Evolutionary conservation across 108 stramenopile species (phyloP).

Genomic region (Mediolabrus comicus): DNA sequence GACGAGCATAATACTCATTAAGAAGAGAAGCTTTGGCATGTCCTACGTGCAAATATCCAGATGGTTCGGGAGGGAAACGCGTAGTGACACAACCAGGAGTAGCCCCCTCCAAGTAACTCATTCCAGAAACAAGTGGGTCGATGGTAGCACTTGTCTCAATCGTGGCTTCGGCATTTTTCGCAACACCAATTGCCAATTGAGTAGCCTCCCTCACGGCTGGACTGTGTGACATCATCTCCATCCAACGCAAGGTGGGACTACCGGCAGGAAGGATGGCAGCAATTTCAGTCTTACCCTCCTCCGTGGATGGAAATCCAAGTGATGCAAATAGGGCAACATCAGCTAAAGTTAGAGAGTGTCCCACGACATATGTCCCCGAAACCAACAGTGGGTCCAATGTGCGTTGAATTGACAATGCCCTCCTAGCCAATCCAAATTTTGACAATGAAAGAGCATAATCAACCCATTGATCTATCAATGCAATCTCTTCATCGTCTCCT

Average conservation of each 20-base stretch:
- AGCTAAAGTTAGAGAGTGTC: constrained; percentile 79
- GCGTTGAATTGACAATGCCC: constrained; percentile 55
- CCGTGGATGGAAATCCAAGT: constrained; percentile 68
- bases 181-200: constrained; percentile 70
- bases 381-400: constrained; percentile 75
- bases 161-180: constrained; percentile 57
- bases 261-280: constrained; percentile 7
- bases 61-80: constrained; percentile 99
- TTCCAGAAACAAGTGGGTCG: constrained; percentile 68
- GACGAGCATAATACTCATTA: constrained; percentile 97
- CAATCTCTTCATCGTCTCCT: constrained; percentile 24
- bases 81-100: constrained; percentile 88
- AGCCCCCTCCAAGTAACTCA: constrained; percentile 87
- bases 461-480: constrained; percentile 88
- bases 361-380: constrained; percentile 67
- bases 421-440: constrained; percentile 49
- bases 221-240: constrained; percentile 63
- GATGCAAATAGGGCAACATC: constrained; percentile 86
- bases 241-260: constrained; percentile 66
- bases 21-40: constrained; percentile 98
- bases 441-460: constrained; percentile 79
- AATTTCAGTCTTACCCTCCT: constrained; percentile 35
- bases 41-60: constrained; percentile 98
- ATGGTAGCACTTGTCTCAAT: constrained; percentile 39
- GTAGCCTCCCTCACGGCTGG: constrained; percentile 76